A percentile compares a stretch with the other conserved stretches of the same genome.
Conservation (phyloP, 805 yeast genomes). For the Zygoascus tannicola region DNA sequence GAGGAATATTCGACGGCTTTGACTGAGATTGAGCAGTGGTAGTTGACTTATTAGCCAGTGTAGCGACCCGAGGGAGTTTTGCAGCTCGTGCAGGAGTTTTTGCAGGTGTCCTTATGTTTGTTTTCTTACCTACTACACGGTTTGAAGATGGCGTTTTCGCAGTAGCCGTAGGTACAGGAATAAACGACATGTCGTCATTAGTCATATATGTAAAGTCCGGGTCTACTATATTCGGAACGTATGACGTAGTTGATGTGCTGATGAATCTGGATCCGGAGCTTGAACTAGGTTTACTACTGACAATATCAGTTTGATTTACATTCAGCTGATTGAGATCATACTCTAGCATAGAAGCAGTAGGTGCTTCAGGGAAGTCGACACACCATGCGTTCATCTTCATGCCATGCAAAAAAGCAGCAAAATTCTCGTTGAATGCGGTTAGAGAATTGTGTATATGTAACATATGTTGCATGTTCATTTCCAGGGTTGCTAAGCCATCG, state of each 20-base stretch:
- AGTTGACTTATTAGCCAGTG: background rate
- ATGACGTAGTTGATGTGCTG: background rate
- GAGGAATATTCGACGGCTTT: too few relatives aligned
- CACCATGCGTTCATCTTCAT: slow-evolving; percentile 82
- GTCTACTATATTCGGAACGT: slow-evolving; percentile 1
- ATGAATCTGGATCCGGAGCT: too few relatives aligned
- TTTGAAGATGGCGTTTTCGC: background rate
- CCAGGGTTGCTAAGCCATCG: slow-evolving; percentile 39
- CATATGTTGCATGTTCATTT: slow-evolving; percentile 47
- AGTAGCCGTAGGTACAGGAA: slow-evolving; percentile 19
- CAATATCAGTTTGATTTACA: slow-evolving; percentile 1
- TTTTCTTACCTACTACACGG: background rate
- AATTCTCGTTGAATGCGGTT: slow-evolving; percentile 62
- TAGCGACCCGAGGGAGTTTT: background rate
- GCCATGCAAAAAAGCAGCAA: slow-evolving; percentile 70
- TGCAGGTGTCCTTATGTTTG: background rate
- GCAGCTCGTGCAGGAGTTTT: background rate
- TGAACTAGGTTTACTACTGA: slow-evolving; percentile 11
- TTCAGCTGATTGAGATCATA: background rate
- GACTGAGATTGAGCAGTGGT: too few relatives aligned
- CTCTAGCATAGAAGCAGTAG: slow-evolving; percentile 9
- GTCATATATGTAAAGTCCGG: slow-evolving; percentile 27
- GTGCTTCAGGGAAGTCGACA: slow-evolving; percentile 47
- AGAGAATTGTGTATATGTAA: slow-evolving; percentile 52
- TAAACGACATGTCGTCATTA: slow-evolving; percentile 25